phyloP scores from a whole-genome alignment of 176 grass and related monocot species.

The Oryza coarctata region DNA sequence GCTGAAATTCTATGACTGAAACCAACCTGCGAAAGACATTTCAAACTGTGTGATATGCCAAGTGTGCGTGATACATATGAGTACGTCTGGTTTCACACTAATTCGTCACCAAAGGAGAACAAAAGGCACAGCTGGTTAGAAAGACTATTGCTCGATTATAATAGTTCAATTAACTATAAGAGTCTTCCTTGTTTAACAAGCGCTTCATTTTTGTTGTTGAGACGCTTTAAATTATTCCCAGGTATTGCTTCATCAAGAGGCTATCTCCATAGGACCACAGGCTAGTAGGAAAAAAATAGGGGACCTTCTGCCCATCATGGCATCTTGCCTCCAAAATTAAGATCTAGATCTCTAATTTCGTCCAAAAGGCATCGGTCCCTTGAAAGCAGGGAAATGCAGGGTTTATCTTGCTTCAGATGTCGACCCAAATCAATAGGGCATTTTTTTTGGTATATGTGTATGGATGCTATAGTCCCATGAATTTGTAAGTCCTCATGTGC shows the following conservation, averaged over 20 bases:
- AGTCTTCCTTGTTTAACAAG: background rate
- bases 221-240: slow-evolving; percentile 31
- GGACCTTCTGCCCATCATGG: slow-evolving; percentile 43
- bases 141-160: background rate
- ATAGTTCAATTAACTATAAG: background rate
- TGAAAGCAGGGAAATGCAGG: background rate
- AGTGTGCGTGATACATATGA: background rate
- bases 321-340: slow-evolving; percentile 39
- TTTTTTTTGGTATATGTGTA: background rate
- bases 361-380: background rate
- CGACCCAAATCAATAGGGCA: background rate
- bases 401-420: slow-evolving; percentile 23
- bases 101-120: background rate
- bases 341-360: slow-evolving; percentile 38
- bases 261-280: slow-evolving; percentile 44
- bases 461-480: background rate
- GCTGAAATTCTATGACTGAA: background rate
- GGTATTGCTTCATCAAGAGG: slow-evolving; percentile 45
- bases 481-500: background rate
- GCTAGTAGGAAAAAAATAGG: slow-evolving; percentile 7
- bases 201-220: slow-evolving; percentile 4
- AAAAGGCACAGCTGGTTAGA: background rate
- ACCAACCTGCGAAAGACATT: background rate
- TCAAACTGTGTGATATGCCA: background rate
- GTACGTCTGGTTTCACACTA: background rate